phyloP scores from a whole-genome alignment of 2,329 filamentous ascomycete species.

The Diaporthe caulivora region DNA sequence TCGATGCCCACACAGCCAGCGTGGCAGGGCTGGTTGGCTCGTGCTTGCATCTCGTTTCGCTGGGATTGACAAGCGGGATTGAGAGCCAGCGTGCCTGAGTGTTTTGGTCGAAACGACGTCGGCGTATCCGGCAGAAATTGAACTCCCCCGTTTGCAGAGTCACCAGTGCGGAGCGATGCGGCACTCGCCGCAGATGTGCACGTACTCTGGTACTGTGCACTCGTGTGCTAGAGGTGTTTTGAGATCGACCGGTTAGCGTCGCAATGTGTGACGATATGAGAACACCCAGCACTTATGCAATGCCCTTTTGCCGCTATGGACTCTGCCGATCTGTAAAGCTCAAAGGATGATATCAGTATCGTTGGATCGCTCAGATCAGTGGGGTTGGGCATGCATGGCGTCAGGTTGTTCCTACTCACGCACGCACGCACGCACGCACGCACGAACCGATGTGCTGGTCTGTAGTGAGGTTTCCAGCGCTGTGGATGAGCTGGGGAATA shows the following conservation, averaged over 20 bases:
- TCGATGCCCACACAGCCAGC: neutral
- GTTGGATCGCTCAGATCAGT: neutral
- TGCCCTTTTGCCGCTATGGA: neutral
- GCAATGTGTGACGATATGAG: slow-evolving; percentile 12
- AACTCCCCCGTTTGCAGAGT: neutral
- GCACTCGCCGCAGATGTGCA: slow-evolving; percentile 13
- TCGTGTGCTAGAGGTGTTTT: neutral
- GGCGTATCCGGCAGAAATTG: slow-evolving; percentile 7
- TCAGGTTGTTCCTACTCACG: neutral
- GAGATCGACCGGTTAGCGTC: neutral
- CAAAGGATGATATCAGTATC: neutral
- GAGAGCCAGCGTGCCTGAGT: neutral
- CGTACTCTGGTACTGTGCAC: neutral
- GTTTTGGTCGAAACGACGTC: neutral
- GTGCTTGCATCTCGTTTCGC: slow-evolving; percentile 6
- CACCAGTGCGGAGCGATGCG: neutral
- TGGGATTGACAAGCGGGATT: slow-evolving; percentile 10
- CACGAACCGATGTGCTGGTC: neutral
- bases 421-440: neutral
- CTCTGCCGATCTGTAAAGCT: neutral
- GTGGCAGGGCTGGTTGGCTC: slow-evolving; percentile 2
- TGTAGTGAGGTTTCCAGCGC: neutral
- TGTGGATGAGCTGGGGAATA: neutral
- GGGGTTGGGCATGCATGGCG: slow-evolving; percentile 1
- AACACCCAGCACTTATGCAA: slow-evolving; percentile 7